Base-by-base conservation (phyloP, 2,329 filamentous ascomycete genomes). In the Trichoderma afroharzianum region DNA sequence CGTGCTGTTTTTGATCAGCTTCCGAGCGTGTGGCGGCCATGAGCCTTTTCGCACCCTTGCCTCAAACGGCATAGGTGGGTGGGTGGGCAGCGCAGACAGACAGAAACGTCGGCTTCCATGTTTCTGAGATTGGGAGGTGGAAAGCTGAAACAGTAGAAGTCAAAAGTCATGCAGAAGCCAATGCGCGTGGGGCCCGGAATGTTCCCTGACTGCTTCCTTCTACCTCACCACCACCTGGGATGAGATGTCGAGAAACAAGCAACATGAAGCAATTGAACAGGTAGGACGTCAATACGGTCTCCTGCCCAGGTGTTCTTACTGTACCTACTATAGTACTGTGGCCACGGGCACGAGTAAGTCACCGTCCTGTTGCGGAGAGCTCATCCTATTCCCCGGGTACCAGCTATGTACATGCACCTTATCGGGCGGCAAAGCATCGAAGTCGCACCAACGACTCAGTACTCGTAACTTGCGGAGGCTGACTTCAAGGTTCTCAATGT, bases 91-190 rank as follows among this genome's bases (percentile, higher is more conserved):
- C 47, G 47, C n/a, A 26, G 30, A 26, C 33, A 50, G 50, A 32
- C 18, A 58, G 24, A 59, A 59, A 30, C 32, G 55, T 58, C 12
- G 14, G 11, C 33, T 24, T 43, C 43, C 43, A 32, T 59, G 57
- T 33, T 59, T 64, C 43, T 67, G 33, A 57, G 63, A 67, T 58
- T 67, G 63, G 30, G 30, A 43, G 63, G 50, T 32, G 14, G 28
- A 50, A 64, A 55, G 43, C 55, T 67, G 63, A 67, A 67, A 67
- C 63, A 57, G 63, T 58, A 14, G 24, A 58, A 53, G 30, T n/a
- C 36, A 24, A 57, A 39, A 43, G 15, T 21, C 63, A 55, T 67
- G 63, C 63, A 67, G 53, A 43, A 43, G 64, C 64, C 36, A 59
- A 59, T 32, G 36, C 36, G 64, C 28, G 53, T 68, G 64, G 64